Base-by-base conservation (phyloP, 2,329 filamentous ascomycete genomes). In the Trichoderma citrinoviride region DNA sequence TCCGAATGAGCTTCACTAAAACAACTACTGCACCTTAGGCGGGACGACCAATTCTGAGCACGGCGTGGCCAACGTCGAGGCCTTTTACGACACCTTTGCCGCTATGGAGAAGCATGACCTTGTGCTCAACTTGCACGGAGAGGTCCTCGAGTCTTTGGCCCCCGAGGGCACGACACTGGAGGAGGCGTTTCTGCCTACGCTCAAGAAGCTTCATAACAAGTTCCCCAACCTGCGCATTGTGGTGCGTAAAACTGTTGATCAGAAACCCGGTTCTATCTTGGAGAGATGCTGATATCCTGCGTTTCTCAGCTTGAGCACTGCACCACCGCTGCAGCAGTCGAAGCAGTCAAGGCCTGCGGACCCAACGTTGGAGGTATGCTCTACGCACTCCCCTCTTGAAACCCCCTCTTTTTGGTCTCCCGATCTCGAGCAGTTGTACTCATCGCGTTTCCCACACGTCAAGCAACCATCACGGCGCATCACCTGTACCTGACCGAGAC, bases 111-210 rank as follows among this genome's bases (percentile, higher is more conserved):
- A 88, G 66, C 86, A 93, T 69, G 87, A 89, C 69, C 12, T 57
- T 70, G 85, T 96, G n/a, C 83, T 96, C 47, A 97, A 97, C 78
- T 81, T 98, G n/a, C 93, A 98, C 75, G 94, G 93, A 69, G 94
- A 97, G 78, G 86, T 89, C n/a, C 89, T 77, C 3, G 77, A 77
- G 64, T 73, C 76, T 4, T 73, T 77, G 53, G 76, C 87, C 0
- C 82, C 83, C 1, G 81, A 81, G n/a, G 76, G 74, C 25, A 68
- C 76, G 37, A 80, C 81, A 1, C 72, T 81, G 3, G 80, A 82
- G 69, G 79, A 81, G 68, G 78, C 78, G 8, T 98, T 98, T 79
- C 81, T 98, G 8, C 93, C 93, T 0, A 94, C 89, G 0, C 82
- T 97, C 40, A 81, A 85, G 68, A 83, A 85, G 19, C 84, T 98